A percentile compares a stretch with the other conserved stretches of the same genome.
Conservation (phyloP, 371 early-diverging fungal genomes). For the Mucor velutinosus region DNA sequence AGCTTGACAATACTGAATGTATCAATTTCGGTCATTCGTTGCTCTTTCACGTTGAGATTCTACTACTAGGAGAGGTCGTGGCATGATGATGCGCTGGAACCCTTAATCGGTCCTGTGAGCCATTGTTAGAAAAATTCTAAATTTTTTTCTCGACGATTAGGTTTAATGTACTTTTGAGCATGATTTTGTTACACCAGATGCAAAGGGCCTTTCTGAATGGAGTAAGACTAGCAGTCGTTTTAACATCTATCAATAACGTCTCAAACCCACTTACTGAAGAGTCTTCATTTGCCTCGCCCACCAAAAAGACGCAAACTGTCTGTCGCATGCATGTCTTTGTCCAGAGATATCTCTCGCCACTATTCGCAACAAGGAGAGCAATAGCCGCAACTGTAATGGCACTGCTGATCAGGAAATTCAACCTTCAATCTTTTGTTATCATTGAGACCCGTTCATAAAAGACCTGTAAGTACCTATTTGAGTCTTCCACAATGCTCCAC, state of each 20-base stretch:
- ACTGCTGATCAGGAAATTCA: too few species aligned
- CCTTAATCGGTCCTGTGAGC: constrained; percentile 79
- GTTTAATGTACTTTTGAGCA: constrained; percentile 69
- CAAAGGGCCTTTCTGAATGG: constrained; percentile 78
- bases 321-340: constrained; percentile 94
- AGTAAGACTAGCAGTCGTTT: constrained; percentile 95
- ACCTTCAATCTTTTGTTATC: too few species aligned
- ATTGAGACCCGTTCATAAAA: too few species aligned
- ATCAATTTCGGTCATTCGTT: constrained; percentile 23
- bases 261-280: constrained; percentile 77
- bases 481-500: too few species aligned
- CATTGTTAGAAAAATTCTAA: not conserved
- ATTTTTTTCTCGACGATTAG: not conserved
- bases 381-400: constrained; percentile 77
- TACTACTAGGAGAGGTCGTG: constrained; percentile 70
- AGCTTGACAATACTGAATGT: not conserved
- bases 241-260: constrained; percentile 84
- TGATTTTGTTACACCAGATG: constrained; percentile 80
- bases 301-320: constrained; percentile 91
- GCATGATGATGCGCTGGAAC: constrained; percentile 96
- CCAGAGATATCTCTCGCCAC: constrained; percentile 89
- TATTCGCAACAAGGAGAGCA: constrained; percentile 94
- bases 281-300: constrained; percentile 89
- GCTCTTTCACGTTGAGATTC: too few species aligned
- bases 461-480: too few species aligned